These are phyloP conservation scores for Alternaria longipes DNA, from an alignment of 2,329 filamentous ascomycete genomes.

Conservation along the genomic window DNA sequence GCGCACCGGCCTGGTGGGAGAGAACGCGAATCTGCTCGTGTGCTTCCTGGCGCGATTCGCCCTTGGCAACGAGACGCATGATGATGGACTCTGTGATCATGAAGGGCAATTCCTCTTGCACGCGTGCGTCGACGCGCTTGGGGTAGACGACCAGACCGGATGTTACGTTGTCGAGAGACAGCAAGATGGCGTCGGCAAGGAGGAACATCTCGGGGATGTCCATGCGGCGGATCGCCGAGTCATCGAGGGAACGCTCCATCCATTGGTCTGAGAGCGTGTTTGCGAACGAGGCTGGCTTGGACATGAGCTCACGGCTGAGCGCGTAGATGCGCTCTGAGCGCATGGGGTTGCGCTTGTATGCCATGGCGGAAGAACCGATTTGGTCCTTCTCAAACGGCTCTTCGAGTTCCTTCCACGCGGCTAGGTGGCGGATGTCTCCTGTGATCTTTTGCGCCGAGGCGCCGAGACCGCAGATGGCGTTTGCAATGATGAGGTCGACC, in stretches of 20 bases:
- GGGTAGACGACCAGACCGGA: conserved; percentile 79
- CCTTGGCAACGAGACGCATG: conserved; percentile 76
- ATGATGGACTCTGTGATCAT: conserved; percentile 72
- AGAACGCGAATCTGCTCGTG: conserved; percentile 88
- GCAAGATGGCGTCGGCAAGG: conserved; percentile 65
- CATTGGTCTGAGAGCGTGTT: conserved; percentile 77
- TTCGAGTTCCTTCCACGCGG: conserved; percentile 82
- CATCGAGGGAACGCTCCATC: conserved; percentile 82
- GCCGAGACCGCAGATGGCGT: conserved; percentile 81
- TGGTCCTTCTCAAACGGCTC: conserved; percentile 84
- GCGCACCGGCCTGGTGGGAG: conserved; percentile 75
- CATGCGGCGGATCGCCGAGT: conserved; percentile 73
- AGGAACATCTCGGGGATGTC: conserved; percentile 60
- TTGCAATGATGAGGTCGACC: conserved; percentile 81
- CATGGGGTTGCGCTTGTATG: conserved; percentile 72
- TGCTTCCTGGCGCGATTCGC: conserved; percentile 78
- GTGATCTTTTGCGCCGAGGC: conserved; percentile 80
- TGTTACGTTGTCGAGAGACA: conserved; percentile 78
- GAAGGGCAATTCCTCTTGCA: conserved; percentile 84
- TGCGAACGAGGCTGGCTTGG: conserved; percentile 62
- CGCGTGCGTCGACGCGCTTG: conserved; percentile 68
- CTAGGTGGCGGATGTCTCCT: conserved; percentile 77
- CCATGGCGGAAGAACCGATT: conserved; percentile 58
- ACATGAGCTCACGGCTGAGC: conserved; percentile 65
- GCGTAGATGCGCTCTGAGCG: conserved; percentile 68